Base-by-base conservation (phyloP, 345 rosid genomes). In the Triadica sebifera region DNA sequence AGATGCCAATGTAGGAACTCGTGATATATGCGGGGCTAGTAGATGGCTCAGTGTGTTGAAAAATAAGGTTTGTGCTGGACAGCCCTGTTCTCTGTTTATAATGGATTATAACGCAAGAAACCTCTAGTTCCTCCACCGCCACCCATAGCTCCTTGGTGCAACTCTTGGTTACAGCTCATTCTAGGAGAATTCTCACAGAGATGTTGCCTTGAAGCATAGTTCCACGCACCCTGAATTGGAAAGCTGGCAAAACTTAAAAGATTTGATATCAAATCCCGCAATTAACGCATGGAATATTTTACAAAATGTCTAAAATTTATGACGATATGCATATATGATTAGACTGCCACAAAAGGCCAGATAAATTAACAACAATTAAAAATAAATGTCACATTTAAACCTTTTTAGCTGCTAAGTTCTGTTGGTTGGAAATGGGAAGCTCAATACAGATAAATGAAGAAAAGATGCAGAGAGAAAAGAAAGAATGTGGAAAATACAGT, bases 151-250 rank as follows among this genome's bases (percentile, higher is more conserved):
- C 72, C 65, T 51, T 39, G 69, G 65, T 46, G 61, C 46, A 62
- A 43, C 20, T 75, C 83, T 67, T 58, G 78, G 74, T 51, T 55
- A 73, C 79, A 13, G 63, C 10, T 69, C 24, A 73, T 67, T 77
- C 81, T 72, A 49, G 49, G 67, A 24, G 69, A 68, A 61, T 19
- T 51, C 58, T 65, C 70, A 8, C n/a, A 56, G 8, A 47, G 59
- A 52, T 43, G 65, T 72, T 74, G 75, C 74, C 66, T 73, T 25
- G 22, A 19, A 50, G 61, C 8, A 50, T 66, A 49, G 38, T 63
- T 72, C 78, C 83, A 80, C 0, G 55, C 55, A 58, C 74, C 82
- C 88, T 85, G 81, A 43, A 46, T 5, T 37, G 62, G 50, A 61
- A 24, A 7, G 50, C 10, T 25, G 47, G 37, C 41, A 49, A 20